Conservation (phyloP, 352 stramenopile genomes). For the Phytopythium boreale region DNA sequence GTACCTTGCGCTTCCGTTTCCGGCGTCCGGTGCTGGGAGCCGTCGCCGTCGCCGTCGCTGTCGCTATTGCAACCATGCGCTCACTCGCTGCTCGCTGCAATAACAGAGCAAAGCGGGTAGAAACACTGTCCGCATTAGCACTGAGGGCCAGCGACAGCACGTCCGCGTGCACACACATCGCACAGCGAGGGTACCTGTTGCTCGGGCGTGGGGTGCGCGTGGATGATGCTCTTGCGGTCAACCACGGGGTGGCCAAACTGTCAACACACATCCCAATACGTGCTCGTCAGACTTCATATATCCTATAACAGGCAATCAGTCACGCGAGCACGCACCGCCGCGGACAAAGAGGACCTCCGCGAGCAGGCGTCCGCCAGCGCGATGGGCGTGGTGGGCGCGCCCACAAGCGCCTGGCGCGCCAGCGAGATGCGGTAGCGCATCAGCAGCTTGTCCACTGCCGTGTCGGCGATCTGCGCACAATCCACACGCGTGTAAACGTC, state of each 20-base stretch:
- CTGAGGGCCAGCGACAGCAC: too few relatives aligned
- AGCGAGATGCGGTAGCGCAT: conserved; percentile 51
- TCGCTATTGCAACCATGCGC: neutral
- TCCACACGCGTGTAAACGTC: neutral
- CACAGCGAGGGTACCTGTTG: conserved; percentile 36
- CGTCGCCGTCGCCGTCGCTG: neutral
- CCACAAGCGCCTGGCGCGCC: conserved; percentile 36
- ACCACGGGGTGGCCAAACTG: conserved; percentile 34
- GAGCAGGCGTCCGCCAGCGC: conserved; percentile 24
- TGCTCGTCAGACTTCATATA: too few relatives aligned
- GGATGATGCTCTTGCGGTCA: conserved; percentile 40
- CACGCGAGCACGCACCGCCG: conserved; percentile 26
- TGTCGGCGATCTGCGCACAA: conserved; percentile 33
- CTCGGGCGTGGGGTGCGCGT: conserved; percentile 23
- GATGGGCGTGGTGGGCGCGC: conserved; percentile 23
- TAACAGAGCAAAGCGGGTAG: neutral
- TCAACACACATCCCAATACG: neutral
- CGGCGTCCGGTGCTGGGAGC: conserved; percentile 11
- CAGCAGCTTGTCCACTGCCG: conserved; percentile 60
- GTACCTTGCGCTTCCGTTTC: conserved; percentile 62
- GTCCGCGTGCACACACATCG: neutral
- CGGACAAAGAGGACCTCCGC: conserved; percentile 35
- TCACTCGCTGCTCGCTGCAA: conserved; percentile 22
- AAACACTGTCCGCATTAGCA: neutral
- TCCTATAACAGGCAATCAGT: neutral